Conservation (phyloP, 169 alveolate species). For the Plasmodium chabaudi region DNA sequence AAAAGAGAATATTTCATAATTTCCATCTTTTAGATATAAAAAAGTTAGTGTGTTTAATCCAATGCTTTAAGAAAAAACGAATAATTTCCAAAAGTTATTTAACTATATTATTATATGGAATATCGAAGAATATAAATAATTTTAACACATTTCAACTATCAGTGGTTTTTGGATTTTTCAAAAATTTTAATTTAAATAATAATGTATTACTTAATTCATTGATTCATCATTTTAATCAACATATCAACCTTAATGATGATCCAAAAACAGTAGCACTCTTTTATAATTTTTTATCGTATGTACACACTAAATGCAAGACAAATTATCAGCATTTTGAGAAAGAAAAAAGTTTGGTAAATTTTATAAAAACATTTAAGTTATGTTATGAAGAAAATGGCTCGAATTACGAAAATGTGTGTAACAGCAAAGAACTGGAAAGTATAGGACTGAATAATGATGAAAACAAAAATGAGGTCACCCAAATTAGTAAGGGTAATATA, state of each 20-base stretch:
- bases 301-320: constrained; percentile 22
- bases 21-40: constrained; percentile 53
- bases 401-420: neutral
- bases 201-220: constrained; percentile 52
- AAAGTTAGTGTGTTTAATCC: constrained; percentile 47
- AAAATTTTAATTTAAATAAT: constrained; percentile 67
- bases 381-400: constrained; percentile 7
- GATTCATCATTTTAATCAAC: constrained; percentile 57
- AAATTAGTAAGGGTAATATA: too few species aligned
- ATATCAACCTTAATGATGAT: constrained; percentile 25
- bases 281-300: constrained; percentile 71
- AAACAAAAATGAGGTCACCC: neutral
- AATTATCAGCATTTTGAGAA: constrained; percentile 17
- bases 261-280: constrained; percentile 34
- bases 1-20: constrained; percentile 63
- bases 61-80: constrained; percentile 70
- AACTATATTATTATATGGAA: constrained; percentile 72
- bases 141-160: constrained; percentile 63
- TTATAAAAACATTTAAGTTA: constrained; percentile 12
- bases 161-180: constrained; percentile 63
- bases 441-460: neutral
- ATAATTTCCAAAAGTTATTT: constrained; percentile 68
- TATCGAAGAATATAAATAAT: constrained; percentile 63
- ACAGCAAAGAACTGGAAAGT: neutral
- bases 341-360: constrained; percentile 28